Evolutionary conservation across 495 filamentous ascomycete species (phyloP), one percentile per base, ranked within the genome.

Genomic region (Venustampulla echinocandica): DNA sequence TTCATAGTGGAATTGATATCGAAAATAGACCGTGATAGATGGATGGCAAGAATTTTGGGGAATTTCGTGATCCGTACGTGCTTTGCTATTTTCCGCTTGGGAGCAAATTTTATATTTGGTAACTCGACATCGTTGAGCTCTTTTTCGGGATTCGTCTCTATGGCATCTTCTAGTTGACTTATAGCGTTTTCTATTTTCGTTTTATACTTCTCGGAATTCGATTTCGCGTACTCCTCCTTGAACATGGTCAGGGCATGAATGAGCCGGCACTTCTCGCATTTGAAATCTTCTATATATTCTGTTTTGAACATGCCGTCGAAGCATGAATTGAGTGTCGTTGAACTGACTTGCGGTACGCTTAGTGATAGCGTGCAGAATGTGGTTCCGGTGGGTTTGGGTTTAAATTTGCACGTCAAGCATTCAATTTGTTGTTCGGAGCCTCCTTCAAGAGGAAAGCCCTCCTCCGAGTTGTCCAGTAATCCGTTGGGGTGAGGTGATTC

Each of bases 221-320:
- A 60, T 38, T 80, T 78, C 0, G 75, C 66, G 15, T 61, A 11
- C 27, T 71, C 64, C 13, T 57, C 39, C 44, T 55, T 47, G 48
- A 65, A 67, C 40, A 50, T 46, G 37, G 74, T 69, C 15, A 87
- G 48, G 1, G 90, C 88, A 64, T 95, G 82, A 36, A 84, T 61
- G n/a, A 98, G 71, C 10, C 86, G 83, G 49, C 92, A 98, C 55
- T 79, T 84, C 48, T 96, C 92, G 62, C 92, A 99, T 38, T 83
- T 84, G 66, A 90, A 99, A 59, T 95, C 92, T 42, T 99, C 93
- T 42, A 99, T 95, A 58, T 86, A 82, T 57, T 99, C 92, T 0
- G 82, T 87, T 61, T 95, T 96, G 51, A 99, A 80, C 62, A 96
- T 79, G 14, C 84, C 84, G 62, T 99, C 92, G 47, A 97, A 90